These are phyloP conservation scores for Penium margaritaceum DNA, from an alignment of 139 green algal genomes.

Conservation along the genomic window DNA sequence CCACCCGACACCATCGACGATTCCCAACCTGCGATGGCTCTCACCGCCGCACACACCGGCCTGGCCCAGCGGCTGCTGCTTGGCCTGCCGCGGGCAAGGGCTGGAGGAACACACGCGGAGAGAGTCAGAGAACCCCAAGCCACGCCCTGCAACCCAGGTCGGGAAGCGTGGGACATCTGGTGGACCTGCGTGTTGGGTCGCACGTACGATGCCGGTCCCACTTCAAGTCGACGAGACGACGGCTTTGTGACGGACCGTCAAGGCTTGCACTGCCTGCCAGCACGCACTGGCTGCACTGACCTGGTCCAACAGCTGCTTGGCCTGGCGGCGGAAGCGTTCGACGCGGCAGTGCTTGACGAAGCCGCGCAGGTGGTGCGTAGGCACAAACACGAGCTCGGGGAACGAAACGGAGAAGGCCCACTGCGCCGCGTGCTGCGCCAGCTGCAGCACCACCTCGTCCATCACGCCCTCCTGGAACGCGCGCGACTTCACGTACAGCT, in stretches of 20 bases:
- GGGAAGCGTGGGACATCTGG: too few relatives aligned
- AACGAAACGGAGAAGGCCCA: conserved; percentile 73
- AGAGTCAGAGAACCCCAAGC: too few relatives aligned
- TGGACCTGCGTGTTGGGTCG: too few relatives aligned
- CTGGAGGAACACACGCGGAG: too few relatives aligned
- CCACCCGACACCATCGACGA: conserved; percentile 56
- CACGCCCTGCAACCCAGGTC: too few relatives aligned
- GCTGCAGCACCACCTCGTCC: conserved; percentile 64
- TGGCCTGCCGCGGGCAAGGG: too few relatives aligned
- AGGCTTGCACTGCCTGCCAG: neutral
- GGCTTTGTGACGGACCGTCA: neutral
- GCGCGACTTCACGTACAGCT: neutral
- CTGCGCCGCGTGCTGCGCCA: conserved; percentile 70
- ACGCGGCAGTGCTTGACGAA: conserved; percentile 70
- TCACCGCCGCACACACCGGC: neutral
- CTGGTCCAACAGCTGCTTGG: conserved; percentile 37
- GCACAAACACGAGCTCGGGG: conserved; percentile 72
- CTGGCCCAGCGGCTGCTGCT: too few relatives aligned
- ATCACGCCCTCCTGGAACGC: conserved; percentile 73
- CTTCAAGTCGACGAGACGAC: neutral
- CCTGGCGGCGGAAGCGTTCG: conserved; percentile 64
- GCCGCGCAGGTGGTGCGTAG: conserved; percentile 55
- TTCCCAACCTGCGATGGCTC: conserved; percentile 3
- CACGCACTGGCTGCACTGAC: too few relatives aligned
- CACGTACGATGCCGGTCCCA: neutral